These are phyloP conservation scores for Buxus sempervirens DNA, from an alignment of 164 flowering plant species.

Conservation along the genomic window DNA sequence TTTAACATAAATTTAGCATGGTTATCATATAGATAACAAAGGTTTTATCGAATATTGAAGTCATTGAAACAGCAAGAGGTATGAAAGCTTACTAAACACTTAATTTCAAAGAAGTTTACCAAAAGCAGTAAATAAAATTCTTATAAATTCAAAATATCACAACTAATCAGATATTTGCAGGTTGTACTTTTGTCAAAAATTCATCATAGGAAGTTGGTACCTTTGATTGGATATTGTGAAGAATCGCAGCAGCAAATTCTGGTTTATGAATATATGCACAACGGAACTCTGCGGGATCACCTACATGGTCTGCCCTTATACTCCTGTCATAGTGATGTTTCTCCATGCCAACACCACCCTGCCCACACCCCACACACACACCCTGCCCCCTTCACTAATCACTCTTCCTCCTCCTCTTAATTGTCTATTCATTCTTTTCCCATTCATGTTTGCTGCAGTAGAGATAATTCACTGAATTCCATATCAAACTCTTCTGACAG, in stretches of 20 bases:
- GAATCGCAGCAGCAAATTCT: conserved; percentile 68
- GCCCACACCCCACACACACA: too few relatives aligned
- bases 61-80: neutral
- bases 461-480: neutral
- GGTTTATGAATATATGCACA: conserved; percentile 98
- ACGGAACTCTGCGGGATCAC: conserved; percentile 82
- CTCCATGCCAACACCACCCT: too few relatives aligned
- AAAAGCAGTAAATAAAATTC: neutral
- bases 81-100: neutral
- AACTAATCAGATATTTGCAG: conserved; percentile 39
- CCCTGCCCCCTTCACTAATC: too few relatives aligned
- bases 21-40: too few relatives aligned
- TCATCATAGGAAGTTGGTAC: conserved; percentile 94
- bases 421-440: neutral
- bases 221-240: conserved; percentile 86
- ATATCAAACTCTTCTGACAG: conserved; percentile 38
- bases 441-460: neutral
- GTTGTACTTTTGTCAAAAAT: conserved; percentile 90
- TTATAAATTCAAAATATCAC: conserved; percentile 1
- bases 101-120: neutral
- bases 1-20: too few relatives aligned
- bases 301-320: conserved; percentile 51
- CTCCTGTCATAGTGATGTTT: neutral
- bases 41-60: neutral
- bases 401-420: too few relatives aligned